Evolutionary conservation across 495 filamentous ascomycete species (phyloP).

Genomic region (Lophiotrema nucula): DNA sequence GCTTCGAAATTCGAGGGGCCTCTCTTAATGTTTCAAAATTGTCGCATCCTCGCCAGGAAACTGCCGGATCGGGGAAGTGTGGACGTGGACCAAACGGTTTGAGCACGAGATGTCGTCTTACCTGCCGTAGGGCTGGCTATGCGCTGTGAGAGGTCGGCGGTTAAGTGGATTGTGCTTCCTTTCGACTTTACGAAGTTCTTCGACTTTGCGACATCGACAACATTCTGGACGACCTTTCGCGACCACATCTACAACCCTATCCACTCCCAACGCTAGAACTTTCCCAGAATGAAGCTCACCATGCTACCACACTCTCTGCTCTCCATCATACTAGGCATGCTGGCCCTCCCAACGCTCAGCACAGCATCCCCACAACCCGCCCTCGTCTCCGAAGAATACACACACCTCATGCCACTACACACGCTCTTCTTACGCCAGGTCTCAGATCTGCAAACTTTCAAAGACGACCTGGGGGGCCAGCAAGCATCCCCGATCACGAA

Average conservation of each 20-base stretch:
- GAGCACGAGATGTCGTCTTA: background rate
- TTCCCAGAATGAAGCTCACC: background rate
- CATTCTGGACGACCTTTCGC: too few species aligned
- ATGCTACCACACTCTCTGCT: background rate
- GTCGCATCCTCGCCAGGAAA: background rate
- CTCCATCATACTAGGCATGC: constrained; percentile 1
- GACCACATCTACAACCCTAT: background rate
- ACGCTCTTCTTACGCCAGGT: constrained; percentile 30
- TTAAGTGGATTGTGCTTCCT: too few species aligned
- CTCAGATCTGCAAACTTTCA: constrained; percentile 57
- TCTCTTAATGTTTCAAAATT: background rate
- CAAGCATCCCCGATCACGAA: constrained; percentile 51
- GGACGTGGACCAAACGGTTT: background rate
- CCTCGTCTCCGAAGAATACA: constrained; percentile 10
- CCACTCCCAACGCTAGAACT: background rate
- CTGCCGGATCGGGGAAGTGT: background rate
- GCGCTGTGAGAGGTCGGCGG: too few species aligned
- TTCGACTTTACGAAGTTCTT: too few species aligned
- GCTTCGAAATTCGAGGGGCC: background rate
- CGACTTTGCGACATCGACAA: too few species aligned
- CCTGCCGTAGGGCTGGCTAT: constrained; percentile 2
- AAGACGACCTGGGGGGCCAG: constrained; percentile 53
- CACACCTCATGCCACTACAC: constrained; percentile 25
- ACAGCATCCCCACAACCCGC: constrained; percentile 3
- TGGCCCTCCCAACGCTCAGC: constrained; percentile 10